A percentile compares a stretch with the other conserved stretches of the same genome.
Conservation (phyloP, 805 yeast species). For the Ogataea dorogensis region DNA sequence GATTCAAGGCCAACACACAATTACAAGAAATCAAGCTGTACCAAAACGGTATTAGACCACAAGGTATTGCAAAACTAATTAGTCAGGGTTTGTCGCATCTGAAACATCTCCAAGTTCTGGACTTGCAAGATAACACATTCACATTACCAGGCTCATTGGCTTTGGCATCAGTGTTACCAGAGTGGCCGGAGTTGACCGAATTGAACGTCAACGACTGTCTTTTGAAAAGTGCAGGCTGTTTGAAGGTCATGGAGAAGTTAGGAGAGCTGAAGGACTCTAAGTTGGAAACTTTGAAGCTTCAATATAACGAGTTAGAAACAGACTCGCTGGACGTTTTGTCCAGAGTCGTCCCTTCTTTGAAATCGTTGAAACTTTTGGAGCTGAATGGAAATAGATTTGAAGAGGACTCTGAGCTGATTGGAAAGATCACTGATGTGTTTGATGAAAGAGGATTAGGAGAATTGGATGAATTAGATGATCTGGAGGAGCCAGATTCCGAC, state of each 20-base stretch:
- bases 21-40: constrained; percentile 70
- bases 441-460: constrained; percentile 76
- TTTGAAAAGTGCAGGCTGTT: constrained; percentile 75
- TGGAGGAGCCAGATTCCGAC: constrained; percentile 77
- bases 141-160: constrained; percentile 65
- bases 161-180: constrained; percentile 56
- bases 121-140: constrained; percentile 94
- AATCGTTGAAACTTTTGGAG: constrained; percentile 65
- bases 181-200: constrained; percentile 71
- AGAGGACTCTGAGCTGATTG: constrained; percentile 77
- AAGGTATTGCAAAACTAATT: constrained; percentile 77
- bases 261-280: constrained; percentile 33
- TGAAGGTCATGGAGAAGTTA: constrained; percentile 50
- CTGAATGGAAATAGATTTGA: constrained; percentile 91
- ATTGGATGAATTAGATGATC: constrained; percentile 89
- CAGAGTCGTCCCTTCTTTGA: constrained; percentile 53
- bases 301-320: constrained; percentile 82
- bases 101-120: constrained; percentile 62
- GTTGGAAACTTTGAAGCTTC: constrained; percentile 66
- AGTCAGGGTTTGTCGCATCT: constrained; percentile 67
- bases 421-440: constrained; percentile 58
- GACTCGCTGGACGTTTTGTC: constrained; percentile 60
- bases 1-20: constrained; percentile 70
- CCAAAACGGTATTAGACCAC: constrained; percentile 97
- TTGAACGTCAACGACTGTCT: constrained; percentile 88